Evolutionary conservation across 176 grass and related monocot genomes (phyloP).

Genomic region (Alloteropsis semialata): DNA sequence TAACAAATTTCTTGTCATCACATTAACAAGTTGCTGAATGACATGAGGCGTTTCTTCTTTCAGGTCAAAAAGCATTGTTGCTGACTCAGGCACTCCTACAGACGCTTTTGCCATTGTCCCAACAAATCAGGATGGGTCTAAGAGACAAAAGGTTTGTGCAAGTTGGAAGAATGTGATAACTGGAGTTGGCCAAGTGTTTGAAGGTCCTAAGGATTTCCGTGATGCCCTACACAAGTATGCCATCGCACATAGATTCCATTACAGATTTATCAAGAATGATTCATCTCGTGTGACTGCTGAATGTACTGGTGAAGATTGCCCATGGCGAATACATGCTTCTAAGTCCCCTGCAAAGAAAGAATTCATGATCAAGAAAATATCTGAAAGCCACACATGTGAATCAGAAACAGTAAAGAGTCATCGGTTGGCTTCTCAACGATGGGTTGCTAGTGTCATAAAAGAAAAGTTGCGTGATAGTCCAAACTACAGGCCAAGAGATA

Average conservation of each 20-base stretch:
- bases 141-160: slow-evolving; percentile 69
- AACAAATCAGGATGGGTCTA: slow-evolving; percentile 58
- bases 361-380: slow-evolving; percentile 96
- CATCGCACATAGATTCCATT: slow-evolving; percentile 85
- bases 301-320: slow-evolving; percentile 78
- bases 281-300: slow-evolving; percentile 77
- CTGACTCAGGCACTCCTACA: slow-evolving; percentile 46
- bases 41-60: slow-evolving; percentile 8
- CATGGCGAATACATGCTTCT: slow-evolving; percentile 92
- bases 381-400: slow-evolving; percentile 80
- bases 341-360: slow-evolving; percentile 65
- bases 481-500: slow-evolving; percentile 86
- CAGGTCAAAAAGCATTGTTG: slow-evolving; percentile 61
- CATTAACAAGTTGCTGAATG: slow-evolving; percentile 7
- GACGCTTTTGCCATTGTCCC: slow-evolving; percentile 42
- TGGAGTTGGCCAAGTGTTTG: slow-evolving; percentile 88
- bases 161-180: slow-evolving; percentile 82
- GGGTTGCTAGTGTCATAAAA: slow-evolving; percentile 99
- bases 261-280: slow-evolving; percentile 95
- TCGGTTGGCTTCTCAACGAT: slow-evolving; percentile 76
- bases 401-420: slow-evolving; percentile 78
- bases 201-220: slow-evolving; percentile 77
- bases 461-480: slow-evolving; percentile 87
- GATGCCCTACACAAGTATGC: slow-evolving; percentile 93
- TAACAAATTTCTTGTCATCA: not conserved